Conservation (phyloP, 768 basidiomycete genomes). For the Termitomyces eurrhizus region DNA sequence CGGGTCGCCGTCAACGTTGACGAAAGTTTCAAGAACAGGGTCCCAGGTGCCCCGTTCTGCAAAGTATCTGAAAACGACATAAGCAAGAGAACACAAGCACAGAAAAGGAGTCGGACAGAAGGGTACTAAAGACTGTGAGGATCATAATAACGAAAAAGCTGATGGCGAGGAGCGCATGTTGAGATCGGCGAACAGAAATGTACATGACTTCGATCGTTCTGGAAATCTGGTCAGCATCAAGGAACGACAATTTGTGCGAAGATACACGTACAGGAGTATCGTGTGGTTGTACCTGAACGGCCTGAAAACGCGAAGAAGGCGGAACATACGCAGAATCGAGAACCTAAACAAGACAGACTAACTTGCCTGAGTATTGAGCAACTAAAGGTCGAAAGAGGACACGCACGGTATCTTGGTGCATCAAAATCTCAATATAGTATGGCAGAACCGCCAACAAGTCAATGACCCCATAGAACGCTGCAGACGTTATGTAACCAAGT, state of each 20-base stretch:
- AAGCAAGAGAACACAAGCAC: background rate
- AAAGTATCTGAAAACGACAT: conserved; percentile 57
- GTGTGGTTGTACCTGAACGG: conserved; percentile 85
- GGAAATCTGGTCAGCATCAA: background rate
- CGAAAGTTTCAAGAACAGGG: conserved; percentile 69
- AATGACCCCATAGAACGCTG: conserved; percentile 80
- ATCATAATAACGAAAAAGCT: conserved; percentile 89
- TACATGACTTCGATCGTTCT: conserved; percentile 94
- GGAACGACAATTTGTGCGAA: background rate
- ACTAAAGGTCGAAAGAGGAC: background rate
- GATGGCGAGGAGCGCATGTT: conserved; percentile 83
- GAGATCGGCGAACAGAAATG: conserved; percentile 78
- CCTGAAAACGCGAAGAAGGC: conserved; percentile 82
- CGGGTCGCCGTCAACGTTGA: conserved; percentile 82
- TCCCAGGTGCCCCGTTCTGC: conserved; percentile 92
- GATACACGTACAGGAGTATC: conserved; percentile 63
- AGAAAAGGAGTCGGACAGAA: conserved; percentile 47
- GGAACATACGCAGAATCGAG: conserved; percentile 87
- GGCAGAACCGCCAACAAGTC: conserved; percentile 84
- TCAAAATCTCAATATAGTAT: conserved; percentile 82
- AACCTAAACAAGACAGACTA: conserved; percentile 87
- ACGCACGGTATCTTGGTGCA: conserved; percentile 82
- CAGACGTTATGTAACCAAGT: conserved; percentile 12
- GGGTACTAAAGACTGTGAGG: conserved; percentile 81
- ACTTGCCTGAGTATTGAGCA: background rate